phyloP scores from a whole-genome alignment of 2,329 filamentous ascomycete genomes.

The Aphanocladium album region DNA sequence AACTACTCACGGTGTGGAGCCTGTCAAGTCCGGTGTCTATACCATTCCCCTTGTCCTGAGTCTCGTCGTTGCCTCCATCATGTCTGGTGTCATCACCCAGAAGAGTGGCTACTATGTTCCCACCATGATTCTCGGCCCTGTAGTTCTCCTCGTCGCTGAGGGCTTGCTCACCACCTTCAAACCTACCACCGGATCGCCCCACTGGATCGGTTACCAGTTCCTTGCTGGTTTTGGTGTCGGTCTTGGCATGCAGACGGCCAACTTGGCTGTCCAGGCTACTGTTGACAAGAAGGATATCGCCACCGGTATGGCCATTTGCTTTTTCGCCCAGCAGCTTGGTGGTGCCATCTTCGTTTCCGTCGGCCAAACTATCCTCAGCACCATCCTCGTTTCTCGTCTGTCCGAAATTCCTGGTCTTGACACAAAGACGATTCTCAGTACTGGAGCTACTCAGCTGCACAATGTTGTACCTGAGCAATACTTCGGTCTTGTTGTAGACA shows the following conservation, averaged over 20 bases:
- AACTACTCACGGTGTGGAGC: slow-evolving; percentile 47
- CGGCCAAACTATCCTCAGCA: slow-evolving; percentile 50
- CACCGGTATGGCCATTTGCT: slow-evolving; percentile 49
- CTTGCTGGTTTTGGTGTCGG: slow-evolving; percentile 55
- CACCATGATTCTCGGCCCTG: slow-evolving; percentile 47
- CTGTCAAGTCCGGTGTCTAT: slow-evolving; percentile 52
- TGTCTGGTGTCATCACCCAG: slow-evolving; percentile 44
- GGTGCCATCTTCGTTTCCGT: slow-evolving; percentile 55
- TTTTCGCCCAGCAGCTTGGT: slow-evolving; percentile 56
- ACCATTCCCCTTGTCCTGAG: slow-evolving; percentile 53
- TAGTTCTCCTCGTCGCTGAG: slow-evolving; percentile 46
- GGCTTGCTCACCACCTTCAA: slow-evolving; percentile 55
- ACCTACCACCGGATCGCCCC: slow-evolving; percentile 38
- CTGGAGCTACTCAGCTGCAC: slow-evolving; percentile 57
- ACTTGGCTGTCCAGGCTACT: slow-evolving; percentile 52
- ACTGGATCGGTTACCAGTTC: slow-evolving; percentile 58
- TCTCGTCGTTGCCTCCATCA: slow-evolving; percentile 46
- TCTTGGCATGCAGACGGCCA: slow-evolving; percentile 52
- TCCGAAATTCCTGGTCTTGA: slow-evolving; percentile 38
- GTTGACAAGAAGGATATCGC: slow-evolving; percentile 48
- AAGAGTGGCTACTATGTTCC: slow-evolving; percentile 57
- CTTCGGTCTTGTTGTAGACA: slow-evolving; percentile 49
- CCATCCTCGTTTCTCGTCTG: slow-evolving; percentile 37
- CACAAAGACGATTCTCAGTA: slow-evolving; percentile 36
- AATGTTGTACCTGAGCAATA: slow-evolving; percentile 44